These are phyloP conservation scores for Jamesozyma hellenica DNA, from an alignment of 805 yeast genomes.

Conservation along the genomic window DNA sequence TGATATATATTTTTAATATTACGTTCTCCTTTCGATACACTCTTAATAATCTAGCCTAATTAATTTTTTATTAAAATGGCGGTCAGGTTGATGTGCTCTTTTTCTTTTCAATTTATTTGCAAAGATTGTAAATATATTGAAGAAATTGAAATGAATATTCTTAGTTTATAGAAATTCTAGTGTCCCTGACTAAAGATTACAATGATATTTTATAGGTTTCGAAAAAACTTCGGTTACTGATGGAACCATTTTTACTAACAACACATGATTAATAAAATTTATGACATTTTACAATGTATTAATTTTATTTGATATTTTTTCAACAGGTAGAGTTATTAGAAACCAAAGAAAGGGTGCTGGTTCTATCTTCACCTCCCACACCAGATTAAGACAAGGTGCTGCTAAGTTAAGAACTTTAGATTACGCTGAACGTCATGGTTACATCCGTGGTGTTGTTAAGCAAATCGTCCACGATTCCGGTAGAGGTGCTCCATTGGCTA, in stretches of 20 bases:
- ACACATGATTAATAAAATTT: background rate
- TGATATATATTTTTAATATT: too few species aligned
- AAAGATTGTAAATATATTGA: background rate
- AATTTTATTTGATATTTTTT: constrained; percentile 3
- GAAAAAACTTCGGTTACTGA: constrained; percentile 9
- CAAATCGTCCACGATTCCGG: constrained; percentile 99
- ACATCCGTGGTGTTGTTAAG: constrained; percentile 98
- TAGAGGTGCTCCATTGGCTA: constrained; percentile 99
- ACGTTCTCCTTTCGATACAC: too few species aligned
- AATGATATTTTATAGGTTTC: constrained; percentile 8
- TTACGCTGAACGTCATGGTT: constrained; percentile 99
- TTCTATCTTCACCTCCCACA: constrained; percentile 98
- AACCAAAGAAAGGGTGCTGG: constrained; percentile 99
- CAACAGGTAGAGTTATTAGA: constrained; percentile 96
- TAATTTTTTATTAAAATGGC: background rate
- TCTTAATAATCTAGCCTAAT: constrained; percentile 1
- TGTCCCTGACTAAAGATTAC: constrained; percentile 2
- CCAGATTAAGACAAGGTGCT: constrained; percentile 99
- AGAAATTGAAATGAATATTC: background rate
- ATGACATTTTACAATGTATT: background rate
- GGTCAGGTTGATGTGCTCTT: background rate
- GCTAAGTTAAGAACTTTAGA: constrained; percentile 99
- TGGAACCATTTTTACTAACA: constrained; percentile 7
- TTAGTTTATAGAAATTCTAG: background rate
- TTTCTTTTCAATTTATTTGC: background rate